A percentile compares a stretch with the other conserved stretches of the same genome.
phyloP scores from a whole-genome alignment of 345 rosid genomes.

The Turnera subulata region DNA sequence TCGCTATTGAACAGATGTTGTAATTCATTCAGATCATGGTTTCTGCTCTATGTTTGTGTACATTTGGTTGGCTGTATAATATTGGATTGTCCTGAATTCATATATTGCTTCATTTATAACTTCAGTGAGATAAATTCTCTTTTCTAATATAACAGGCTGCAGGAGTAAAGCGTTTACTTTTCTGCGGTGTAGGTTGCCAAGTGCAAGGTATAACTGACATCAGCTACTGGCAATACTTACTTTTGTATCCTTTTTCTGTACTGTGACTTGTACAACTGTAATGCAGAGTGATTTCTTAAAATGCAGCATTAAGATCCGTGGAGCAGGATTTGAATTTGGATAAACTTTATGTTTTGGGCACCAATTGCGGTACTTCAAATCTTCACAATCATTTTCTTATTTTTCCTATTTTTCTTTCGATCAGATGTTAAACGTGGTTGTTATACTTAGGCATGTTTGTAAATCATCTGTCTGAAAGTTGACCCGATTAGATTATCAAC shows the following conservation, averaged over 20 bases:
- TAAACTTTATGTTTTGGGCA: conserved; percentile 91
- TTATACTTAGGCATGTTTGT: too few relatives aligned
- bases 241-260: conserved; percentile 30
- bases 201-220: conserved; percentile 62
- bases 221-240: conserved; percentile 9
- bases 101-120: too few relatives aligned
- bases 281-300: conserved; percentile 88
- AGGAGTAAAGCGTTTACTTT: conserved; percentile 91
- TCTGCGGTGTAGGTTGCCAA: conserved; percentile 98
- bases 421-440: too few relatives aligned
- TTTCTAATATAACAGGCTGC: conserved; percentile 58
- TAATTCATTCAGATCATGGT: too few relatives aligned
- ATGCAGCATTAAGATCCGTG: conserved; percentile 96
- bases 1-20: too few relatives aligned
- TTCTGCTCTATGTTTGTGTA: too few relatives aligned
- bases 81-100: not conserved
- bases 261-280: conserved; percentile 61
- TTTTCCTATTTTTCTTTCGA: too few relatives aligned
- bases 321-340: conserved; percentile 83
- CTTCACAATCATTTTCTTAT: not conserved
- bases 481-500: not conserved
- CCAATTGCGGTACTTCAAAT: conserved; percentile 73
- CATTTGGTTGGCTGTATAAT: too few relatives aligned
- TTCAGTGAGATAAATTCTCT: not conserved
- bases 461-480: too few relatives aligned